A percentile compares a stretch with the other conserved stretches of the same genome.
phyloP scores from a whole-genome alignment of 1,284 basidiomycete genomes.

The Wallemia hederae region DNA sequence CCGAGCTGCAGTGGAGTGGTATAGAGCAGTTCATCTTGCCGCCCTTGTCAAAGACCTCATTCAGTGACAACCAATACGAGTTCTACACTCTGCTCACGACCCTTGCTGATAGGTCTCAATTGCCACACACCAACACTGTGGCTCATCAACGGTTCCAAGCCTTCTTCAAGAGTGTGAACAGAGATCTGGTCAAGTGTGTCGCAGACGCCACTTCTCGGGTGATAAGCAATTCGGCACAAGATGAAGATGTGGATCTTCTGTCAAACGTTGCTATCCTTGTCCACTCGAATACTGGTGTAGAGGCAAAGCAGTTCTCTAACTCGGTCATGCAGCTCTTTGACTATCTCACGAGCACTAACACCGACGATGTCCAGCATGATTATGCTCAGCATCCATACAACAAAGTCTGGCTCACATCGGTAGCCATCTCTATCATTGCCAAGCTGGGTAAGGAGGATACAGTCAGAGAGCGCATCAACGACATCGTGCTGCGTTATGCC shows the following conservation, averaged over 20 bases:
- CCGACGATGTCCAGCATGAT: background rate
- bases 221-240: background rate
- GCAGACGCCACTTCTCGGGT: background rate
- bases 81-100: slow-evolving; percentile 12
- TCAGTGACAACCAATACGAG: background rate
- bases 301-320: background rate
- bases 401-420: slow-evolving; percentile 10
- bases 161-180: background rate
- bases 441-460: slow-evolving; percentile 6
- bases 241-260: background rate
- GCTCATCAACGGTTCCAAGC: background rate
- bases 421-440: slow-evolving; percentile 6
- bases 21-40: slow-evolving; percentile 18
- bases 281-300: background rate
- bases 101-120: background rate
- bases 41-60: slow-evolving; percentile 9
- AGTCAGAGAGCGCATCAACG: background rate
- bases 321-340: background rate
- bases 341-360: background rate
- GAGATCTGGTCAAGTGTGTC: background rate
- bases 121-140: background rate
- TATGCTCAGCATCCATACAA: background rate
- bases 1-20: slow-evolving; percentile 16
- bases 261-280: background rate
- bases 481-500: slow-evolving; percentile 1